Evolutionary conservation across 75 land plant genomes (phyloP), one percentile per base, ranked within the genome.

Genomic region (Picea sitchensis): DNA sequence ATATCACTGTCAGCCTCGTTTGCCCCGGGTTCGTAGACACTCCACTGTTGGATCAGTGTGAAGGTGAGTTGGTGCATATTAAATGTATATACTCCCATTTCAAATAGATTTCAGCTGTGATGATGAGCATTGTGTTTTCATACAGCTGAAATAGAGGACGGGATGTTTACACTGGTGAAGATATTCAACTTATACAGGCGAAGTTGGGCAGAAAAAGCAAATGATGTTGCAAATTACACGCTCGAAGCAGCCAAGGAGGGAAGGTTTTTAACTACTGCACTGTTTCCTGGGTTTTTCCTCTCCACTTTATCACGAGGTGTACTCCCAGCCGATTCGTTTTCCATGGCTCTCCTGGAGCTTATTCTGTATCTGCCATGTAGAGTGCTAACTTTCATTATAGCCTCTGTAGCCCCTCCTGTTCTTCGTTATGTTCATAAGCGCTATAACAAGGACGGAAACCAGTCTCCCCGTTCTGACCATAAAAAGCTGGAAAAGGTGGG

Each of bases 11-110:
- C 30, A 67, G 36, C 59, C 67, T 83, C 20, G 56, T 72, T 14
- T 83, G 82, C 76, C 84, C 84, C 30, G 84, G 83, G 14, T 83
- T 79, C 30, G 63, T 63, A 15, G 56, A 83, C 31, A 83, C 84
- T 44, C 82, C 84, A 41, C 17, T 83, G 62, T 67, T 83, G 56
- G 82, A 68, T 11, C 83, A 80, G 21, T 61, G 76, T 79, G 58
- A 69, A 82, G 7, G 80, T 54, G 38, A 62, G 34, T 38, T 30
- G 44, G n/a, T 5, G 54, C 34, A 38, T 41, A 41, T 2, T 7
- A 36, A 68, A 17, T 38, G 47, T 68, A 38, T 18, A 68, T 38
- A 15, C 18, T 17, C 2, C 38, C 41, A 69, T 14, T 47, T 7
- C 54, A 47, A 0, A 7, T 6, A 0, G 54, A 47, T 47, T 47